phyloP scores from a whole-genome alignment of 2,329 filamentous ascomycete species.

The Ophiocordyceps camponoti-leonardi region DNA sequence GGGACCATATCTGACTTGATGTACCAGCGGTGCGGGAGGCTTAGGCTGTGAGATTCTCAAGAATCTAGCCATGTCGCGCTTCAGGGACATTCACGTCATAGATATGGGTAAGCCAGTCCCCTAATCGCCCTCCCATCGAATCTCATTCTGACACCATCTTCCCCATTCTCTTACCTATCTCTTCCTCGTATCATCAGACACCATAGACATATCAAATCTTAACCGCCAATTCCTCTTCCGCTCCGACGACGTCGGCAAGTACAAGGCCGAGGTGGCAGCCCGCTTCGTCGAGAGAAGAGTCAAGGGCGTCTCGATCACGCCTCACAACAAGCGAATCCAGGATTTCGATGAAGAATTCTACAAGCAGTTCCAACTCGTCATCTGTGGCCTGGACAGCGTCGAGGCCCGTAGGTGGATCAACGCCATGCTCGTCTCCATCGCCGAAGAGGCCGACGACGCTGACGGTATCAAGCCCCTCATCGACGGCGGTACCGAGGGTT shows the following conservation, averaged over 20 bases:
- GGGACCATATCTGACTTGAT: background rate
- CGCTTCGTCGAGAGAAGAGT: constrained; percentile 81
- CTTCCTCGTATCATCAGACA: constrained; percentile 41
- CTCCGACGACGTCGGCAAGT: constrained; percentile 76
- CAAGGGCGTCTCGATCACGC: constrained; percentile 79
- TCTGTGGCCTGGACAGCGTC: constrained; percentile 92
- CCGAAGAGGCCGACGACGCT: constrained; percentile 56
- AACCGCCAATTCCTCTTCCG: constrained; percentile 97
- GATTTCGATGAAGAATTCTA: constrained; percentile 95
- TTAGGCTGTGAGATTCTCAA: constrained; percentile 94
- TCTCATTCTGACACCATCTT: background rate
- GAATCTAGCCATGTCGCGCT: constrained; percentile 85
- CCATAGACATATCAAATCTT: constrained; percentile 94
- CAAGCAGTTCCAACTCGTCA: constrained; percentile 85
- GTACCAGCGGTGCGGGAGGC: constrained; percentile 67
- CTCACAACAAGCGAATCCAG: constrained; percentile 88
- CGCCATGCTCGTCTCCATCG: constrained; percentile 76
- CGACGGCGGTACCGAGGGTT: constrained; percentile 93
- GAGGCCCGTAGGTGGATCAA: constrained; percentile 99
- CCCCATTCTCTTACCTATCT: background rate
- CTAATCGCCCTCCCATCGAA: background rate
- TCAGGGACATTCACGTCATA: constrained; percentile 95
- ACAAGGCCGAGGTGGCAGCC: constrained; percentile 85
- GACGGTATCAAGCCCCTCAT: constrained; percentile 87
- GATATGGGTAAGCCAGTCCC: constrained; percentile 60